Percentiles rank a stretch among this genome's conserved stretches.
Evolutionary conservation across 2,329 filamentous ascomycete species (phyloP).

Genomic region (Elsinoe perseae): DNA sequence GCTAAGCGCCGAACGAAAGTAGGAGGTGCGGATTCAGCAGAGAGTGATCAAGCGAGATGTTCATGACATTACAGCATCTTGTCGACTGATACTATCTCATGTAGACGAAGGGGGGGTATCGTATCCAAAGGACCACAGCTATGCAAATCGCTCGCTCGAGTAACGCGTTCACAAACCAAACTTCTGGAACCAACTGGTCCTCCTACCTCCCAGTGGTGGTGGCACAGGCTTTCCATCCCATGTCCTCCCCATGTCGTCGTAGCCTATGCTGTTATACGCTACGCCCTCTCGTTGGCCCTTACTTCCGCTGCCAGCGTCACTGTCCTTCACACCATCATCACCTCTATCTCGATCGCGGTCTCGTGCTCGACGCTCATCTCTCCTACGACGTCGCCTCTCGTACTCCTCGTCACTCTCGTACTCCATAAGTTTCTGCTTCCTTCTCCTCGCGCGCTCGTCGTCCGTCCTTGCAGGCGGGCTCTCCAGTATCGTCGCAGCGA

Average conservation of each 20-base stretch:
- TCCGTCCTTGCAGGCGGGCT: constrained; percentile 14
- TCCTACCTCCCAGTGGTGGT: constrained; percentile 21
- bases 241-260: constrained; percentile 30
- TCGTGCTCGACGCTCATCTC: constrained; percentile 19
- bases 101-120: constrained; percentile 3
- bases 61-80: too few relatives aligned
- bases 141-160: constrained; percentile 2
- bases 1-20: too few relatives aligned
- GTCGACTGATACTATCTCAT: too few relatives aligned
- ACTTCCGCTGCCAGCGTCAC: constrained; percentile 28
- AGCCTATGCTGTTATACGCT: constrained; percentile 27
- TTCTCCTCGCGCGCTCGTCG: constrained; percentile 21
- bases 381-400: constrained; percentile 13
- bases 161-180: background rate
- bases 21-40: too few relatives aligned
- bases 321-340: constrained; percentile 24
- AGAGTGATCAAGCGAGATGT: too few relatives aligned
- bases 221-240: constrained; percentile 36
- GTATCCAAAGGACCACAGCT: constrained; percentile 9
- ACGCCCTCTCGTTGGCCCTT: constrained; percentile 18
- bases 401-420: constrained; percentile 15
- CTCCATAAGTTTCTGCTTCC: constrained; percentile 14
- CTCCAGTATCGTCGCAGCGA: constrained; percentile 42
- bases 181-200: constrained; percentile 19
- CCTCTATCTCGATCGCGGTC: constrained; percentile 20